Base-by-base conservation (phyloP, 306 rosid species). In the Carpinus fangiana region DNA sequence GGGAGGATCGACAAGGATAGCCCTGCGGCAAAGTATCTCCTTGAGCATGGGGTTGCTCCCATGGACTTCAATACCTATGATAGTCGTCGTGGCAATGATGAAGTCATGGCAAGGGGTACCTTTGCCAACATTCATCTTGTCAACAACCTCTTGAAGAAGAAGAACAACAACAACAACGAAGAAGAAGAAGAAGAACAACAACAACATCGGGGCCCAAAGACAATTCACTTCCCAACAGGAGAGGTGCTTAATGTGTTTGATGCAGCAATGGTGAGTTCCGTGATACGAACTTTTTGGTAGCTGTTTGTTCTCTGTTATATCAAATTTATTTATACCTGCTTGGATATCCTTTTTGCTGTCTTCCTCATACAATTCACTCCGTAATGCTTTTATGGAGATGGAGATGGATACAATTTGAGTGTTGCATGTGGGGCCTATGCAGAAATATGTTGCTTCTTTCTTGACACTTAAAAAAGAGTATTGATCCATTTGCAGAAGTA, bases 31-130 rank as follows among this genome's bases (percentile, higher is more conserved):
- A 79, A 59, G 34, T 84, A 84, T 67, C 81, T 84, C 28, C 78
- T 81, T 14, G 72, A 87, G 80, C 82, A 45, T 70, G 88, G 84
- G 23, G 84, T 84, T 51, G 72, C 79, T 56, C 60, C 47, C 52
- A 81, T 76, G 52, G 86, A 84, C 79, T 84, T 87, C 76, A 87
- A 84, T 70, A 84, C 90, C 48, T 84, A 78, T 28, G 79, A 82
- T 4, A 84, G 88, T 23, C 77, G 82, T 5, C 53, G 84, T 0
- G 90, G 88, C 18, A 87, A 87, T 13, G 84, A 81, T 70, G 84
- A 87, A 59, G 90, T 84, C 60, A 84, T 84, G 88, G 62, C 71
- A 17, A 60, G 84, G 65, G 87, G 90, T 8, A 56, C 83, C 5
- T 82, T 84, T 45, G 79, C 88, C 68, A 23, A 23, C 26, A 23